Evolutionary conservation across 2,329 filamentous ascomycete genomes (phyloP).

Genomic region (Aspergillus unguis): DNA sequence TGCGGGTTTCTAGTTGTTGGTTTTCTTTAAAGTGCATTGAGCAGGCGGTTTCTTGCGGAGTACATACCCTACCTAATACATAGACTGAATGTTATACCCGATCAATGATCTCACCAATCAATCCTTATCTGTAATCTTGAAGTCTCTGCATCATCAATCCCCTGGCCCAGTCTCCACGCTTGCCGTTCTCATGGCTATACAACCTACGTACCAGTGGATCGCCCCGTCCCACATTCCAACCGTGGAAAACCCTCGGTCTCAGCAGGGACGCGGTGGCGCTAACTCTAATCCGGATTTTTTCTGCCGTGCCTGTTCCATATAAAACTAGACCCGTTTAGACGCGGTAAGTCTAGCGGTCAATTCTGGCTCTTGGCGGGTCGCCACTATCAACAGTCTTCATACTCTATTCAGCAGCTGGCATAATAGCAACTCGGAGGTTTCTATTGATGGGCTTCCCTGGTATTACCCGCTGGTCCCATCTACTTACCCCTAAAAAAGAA

Average conservation of each 20-base stretch:
- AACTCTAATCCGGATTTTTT: not conserved
- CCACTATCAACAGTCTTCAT: not conserved
- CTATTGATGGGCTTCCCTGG: too few species aligned
- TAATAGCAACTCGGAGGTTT: too few species aligned
- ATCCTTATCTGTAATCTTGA: too few species aligned
- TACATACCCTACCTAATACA: slow-evolving; percentile 9
- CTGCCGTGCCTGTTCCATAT: not conserved
- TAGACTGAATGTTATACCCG: slow-evolving; percentile 3
- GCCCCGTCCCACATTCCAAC: not conserved
- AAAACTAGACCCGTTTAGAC: too few species aligned
- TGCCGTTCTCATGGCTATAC: too few species aligned
- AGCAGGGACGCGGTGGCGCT: not conserved
- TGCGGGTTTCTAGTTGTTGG: slow-evolving; percentile 4
- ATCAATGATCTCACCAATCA: not conserved
- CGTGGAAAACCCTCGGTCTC: not conserved
- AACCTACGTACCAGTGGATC: too few species aligned
- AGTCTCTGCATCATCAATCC: too few species aligned
- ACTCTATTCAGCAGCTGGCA: not conserved
- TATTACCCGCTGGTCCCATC: too few species aligned
- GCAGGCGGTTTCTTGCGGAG: slow-evolving; percentile 1
- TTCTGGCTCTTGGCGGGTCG: too few species aligned
- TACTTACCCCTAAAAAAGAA: not conserved
- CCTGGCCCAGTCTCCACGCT: too few species aligned
- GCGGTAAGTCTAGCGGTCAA: too few species aligned
- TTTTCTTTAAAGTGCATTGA: not conserved